Percentiles rank a stretch among this genome's conserved stretches.
phyloP scores from a whole-genome alignment of 495 filamentous ascomycete species.

The Extremus antarcticus region DNA sequence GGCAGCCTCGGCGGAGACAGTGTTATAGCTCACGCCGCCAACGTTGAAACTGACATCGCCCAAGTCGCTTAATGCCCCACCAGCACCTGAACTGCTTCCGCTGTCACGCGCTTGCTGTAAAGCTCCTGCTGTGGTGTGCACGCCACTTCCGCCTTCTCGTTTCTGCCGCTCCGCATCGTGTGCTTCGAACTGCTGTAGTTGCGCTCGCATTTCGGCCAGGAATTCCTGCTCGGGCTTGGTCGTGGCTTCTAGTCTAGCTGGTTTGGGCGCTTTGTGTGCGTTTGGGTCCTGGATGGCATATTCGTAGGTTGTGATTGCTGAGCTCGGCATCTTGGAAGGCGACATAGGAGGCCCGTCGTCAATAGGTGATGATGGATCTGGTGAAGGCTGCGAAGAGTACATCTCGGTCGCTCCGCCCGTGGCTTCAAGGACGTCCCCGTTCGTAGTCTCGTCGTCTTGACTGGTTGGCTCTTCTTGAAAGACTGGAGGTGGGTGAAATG shows the following conservation, averaged over 20 bases:
- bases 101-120: conserved; percentile 11
- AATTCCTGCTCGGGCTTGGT: conserved; percentile 15
- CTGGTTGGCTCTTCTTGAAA: neutral
- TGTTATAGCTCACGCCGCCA: conserved; percentile 17
- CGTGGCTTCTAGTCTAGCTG: conserved; percentile 13
- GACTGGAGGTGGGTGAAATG: neutral
- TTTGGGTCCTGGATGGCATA: conserved; percentile 8
- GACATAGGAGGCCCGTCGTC: neutral
- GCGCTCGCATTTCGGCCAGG: conserved; percentile 14
- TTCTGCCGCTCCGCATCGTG: conserved; percentile 11
- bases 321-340: conserved; percentile 3
- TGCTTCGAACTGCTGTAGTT: conserved; percentile 12
- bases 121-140: conserved; percentile 1
- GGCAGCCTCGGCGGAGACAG: conserved; percentile 11
- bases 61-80: conserved; percentile 13
- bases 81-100: conserved; percentile 12
- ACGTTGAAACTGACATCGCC: conserved; percentile 20
- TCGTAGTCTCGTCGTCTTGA: neutral
- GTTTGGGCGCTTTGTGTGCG: conserved; percentile 12
- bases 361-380: neutral
- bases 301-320: conserved; percentile 10
- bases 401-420: neutral
- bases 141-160: neutral
- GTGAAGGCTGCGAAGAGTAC: neutral
- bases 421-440: neutral